Conservation (phyloP, 306 rosid genomes). For the Psophocarpus tetragonolobus region DNA sequence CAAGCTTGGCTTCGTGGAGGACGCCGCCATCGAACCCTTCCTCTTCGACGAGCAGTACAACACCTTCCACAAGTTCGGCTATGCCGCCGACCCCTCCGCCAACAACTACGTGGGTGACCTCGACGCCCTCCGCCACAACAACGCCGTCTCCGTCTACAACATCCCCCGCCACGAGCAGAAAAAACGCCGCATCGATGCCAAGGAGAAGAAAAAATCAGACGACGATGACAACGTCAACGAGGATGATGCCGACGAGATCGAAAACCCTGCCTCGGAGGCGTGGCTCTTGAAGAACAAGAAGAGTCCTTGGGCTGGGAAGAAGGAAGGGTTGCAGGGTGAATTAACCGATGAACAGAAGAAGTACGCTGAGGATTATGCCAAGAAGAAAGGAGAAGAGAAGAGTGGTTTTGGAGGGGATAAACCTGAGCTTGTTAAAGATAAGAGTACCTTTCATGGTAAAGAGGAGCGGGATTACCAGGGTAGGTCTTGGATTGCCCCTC, state of each 20-base stretch:
- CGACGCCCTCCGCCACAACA: conserved; percentile 61
- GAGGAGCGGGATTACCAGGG: conserved; percentile 98
- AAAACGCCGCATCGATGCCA: conserved; percentile 52
- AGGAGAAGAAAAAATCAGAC: conserved; percentile 42
- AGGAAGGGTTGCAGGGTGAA: conserved; percentile 73
- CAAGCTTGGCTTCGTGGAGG: conserved; percentile 91
- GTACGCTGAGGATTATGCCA: conserved; percentile 85
- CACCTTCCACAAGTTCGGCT: conserved; percentile 83
- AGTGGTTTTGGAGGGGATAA: conserved; percentile 74
- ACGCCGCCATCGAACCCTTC: conserved; percentile 81
- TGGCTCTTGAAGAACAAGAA: conserved; percentile 88
- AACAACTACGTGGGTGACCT: conserved; percentile 73
- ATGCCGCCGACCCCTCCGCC: conserved; percentile 91
- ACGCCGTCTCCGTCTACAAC: conserved; percentile 76
- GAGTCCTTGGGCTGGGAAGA: conserved; percentile 97
- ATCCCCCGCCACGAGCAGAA: conserved; percentile 82
- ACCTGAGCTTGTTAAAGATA: conserved; percentile 67
- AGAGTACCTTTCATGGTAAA: conserved; percentile 91
- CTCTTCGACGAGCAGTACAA: conserved; percentile 95
- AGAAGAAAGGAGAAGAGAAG: conserved; percentile 95
- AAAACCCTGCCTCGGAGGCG: conserved; percentile 70
- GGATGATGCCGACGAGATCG: conserved; percentile 44
- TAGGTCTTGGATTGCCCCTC: conserved; percentile 95
- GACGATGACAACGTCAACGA: conserved; percentile 8
- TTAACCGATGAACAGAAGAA: conserved; percentile 90